phyloP scores from a whole-genome alignment of 495 filamentous ascomycete genomes.

The Daldinia decipiens region DNA sequence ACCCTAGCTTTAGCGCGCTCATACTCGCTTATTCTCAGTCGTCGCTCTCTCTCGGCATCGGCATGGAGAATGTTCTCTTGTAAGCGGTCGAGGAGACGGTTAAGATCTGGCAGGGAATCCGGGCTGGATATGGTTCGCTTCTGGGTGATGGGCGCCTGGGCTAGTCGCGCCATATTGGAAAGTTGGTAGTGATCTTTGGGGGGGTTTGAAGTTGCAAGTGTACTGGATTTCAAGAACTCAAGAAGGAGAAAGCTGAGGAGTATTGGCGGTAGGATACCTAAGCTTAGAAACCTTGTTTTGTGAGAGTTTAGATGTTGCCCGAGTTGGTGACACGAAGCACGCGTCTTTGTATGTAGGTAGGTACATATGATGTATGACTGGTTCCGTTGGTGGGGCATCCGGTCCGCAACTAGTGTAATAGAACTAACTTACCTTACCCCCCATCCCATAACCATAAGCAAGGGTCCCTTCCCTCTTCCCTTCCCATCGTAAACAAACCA shows the following conservation, averaged over 20 bases:
- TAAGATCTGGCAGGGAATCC: slow-evolving; percentile 65
- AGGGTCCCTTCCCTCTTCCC: no score
- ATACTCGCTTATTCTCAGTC: slow-evolving; percentile 70
- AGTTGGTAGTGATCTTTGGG: neutral
- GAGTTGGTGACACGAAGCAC: slow-evolving; percentile 8
- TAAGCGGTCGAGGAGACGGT: slow-evolving; percentile 77
- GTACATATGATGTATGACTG: slow-evolving; percentile 11
- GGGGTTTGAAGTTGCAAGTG: neutral
- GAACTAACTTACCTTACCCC: no score
- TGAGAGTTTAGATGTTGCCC: slow-evolving; percentile 1
- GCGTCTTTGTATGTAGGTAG: slow-evolving; percentile 13
- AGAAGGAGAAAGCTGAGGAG: neutral
- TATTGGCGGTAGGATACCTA: neutral
- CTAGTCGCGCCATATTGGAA: slow-evolving; percentile 44
- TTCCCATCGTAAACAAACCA: no score
- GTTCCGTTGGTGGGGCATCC: slow-evolving; percentile 28
- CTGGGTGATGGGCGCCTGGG: slow-evolving; percentile 43
- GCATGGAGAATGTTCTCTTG: slow-evolving; percentile 77
- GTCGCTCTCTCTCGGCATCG: slow-evolving; percentile 65
- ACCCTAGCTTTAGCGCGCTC: slow-evolving; percentile 74
- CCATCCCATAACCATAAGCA: no score
- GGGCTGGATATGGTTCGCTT: slow-evolving; percentile 38
- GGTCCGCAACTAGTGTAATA: neutral
- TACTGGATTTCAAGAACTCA: neutral
- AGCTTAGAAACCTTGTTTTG: slow-evolving; percentile 3